These are phyloP conservation scores for Vitis hybrid DNA, from an alignment of 177 flowering plant genomes.

Conservation along the genomic window DNA sequence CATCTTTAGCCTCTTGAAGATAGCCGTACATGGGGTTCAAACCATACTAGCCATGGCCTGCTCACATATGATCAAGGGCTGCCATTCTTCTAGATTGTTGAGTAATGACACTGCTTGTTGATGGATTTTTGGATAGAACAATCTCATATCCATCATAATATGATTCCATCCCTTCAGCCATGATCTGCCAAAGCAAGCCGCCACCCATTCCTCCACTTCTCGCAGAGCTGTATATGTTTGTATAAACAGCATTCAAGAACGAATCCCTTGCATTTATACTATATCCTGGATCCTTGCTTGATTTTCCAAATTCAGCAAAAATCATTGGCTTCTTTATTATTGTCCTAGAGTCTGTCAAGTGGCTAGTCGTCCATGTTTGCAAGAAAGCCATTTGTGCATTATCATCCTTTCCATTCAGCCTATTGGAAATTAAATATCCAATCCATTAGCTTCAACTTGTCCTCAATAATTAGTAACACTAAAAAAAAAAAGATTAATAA, in stretches of 20 bases:
- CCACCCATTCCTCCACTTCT: slow-evolving; percentile 40
- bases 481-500: neutral
- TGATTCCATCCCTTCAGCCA: slow-evolving; percentile 51
- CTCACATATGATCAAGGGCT: slow-evolving; percentile 19
- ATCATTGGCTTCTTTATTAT: slow-evolving; percentile 47
- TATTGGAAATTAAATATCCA: slow-evolving; percentile 4
- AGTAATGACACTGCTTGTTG: slow-evolving; percentile 32
- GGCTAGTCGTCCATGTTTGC: slow-evolving; percentile 45
- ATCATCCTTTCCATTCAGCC: slow-evolving; percentile 42
- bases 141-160: slow-evolving; percentile 57
- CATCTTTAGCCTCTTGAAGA: no score
- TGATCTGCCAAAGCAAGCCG: slow-evolving; percentile 50
- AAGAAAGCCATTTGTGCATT: slow-evolving; percentile 35
- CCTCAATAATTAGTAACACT: neutral
- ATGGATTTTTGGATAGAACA: slow-evolving; percentile 29
- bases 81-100: slow-evolving; percentile 34
- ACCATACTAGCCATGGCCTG: neutral
- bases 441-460: no score
- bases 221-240: slow-evolving; percentile 32
- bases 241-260: slow-evolving; percentile 28
- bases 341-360: slow-evolving; percentile 35
- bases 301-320: slow-evolving; percentile 52
- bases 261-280: slow-evolving; percentile 27
- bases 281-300: slow-evolving; percentile 42
- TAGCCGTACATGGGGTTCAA: no score